Conservation (phyloP, 2,329 filamentous ascomycete species). For the Sclerotinia borealis region DNA sequence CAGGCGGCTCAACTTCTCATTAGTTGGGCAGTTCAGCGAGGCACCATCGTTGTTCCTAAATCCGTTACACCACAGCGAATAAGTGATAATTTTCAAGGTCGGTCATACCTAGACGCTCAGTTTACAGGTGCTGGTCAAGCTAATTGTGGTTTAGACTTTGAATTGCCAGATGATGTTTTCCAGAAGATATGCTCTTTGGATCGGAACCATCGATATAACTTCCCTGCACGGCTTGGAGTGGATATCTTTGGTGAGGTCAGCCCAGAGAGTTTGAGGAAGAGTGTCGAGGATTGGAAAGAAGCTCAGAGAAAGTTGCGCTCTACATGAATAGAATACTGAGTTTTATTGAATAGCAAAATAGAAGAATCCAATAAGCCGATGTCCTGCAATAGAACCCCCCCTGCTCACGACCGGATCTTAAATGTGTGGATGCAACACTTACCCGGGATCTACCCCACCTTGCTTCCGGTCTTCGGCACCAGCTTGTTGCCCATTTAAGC, state of each 20-base stretch:
- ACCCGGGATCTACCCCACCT: constrained; percentile 5
- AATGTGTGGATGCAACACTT: constrained; percentile 1
- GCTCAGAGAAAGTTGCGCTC: constrained; percentile 5
- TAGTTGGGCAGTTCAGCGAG: constrained; percentile 48
- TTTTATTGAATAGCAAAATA: not conserved
- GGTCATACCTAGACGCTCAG: not conserved
- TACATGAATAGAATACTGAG: not conserved
- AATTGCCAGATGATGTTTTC: constrained; percentile 35
- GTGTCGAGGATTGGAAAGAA: constrained; percentile 28
- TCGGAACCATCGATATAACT: constrained; percentile 38
- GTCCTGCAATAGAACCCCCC: not conserved
- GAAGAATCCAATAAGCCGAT: not conserved
- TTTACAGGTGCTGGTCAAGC: not conserved
- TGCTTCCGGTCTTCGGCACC: not conserved
- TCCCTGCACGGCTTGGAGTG: constrained; percentile 38
- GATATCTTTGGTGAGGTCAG: constrained; percentile 40
- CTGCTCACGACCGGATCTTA: not conserved
- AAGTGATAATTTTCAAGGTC: constrained; percentile 38
- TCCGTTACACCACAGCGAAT: constrained; percentile 48
- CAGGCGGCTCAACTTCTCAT: constrained; percentile 49
- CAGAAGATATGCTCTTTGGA: constrained; percentile 37
- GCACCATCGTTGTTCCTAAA: constrained; percentile 49
- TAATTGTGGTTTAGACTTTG: constrained; percentile 32
- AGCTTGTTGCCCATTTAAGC: not conserved
- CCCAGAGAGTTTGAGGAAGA: constrained; percentile 34